Evolutionary conservation across 352 stramenopile genomes (phyloP), one percentile per base, ranked within the genome.

Genomic region (Pythium chondricola): DNA sequence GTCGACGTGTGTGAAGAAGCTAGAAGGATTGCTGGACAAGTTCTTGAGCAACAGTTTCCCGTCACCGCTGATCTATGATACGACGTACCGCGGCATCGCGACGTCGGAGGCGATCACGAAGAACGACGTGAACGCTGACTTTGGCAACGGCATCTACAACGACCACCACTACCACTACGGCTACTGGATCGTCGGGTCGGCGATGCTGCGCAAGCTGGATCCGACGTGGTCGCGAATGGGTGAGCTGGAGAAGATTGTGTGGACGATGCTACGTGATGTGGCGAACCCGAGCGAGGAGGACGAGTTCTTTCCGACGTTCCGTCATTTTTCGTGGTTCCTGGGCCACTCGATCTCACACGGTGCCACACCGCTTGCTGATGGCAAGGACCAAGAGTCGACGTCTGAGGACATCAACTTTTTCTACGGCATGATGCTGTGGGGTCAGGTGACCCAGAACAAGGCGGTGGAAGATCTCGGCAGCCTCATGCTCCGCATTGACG

Each of bases 141-240:
- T 88, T 41, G 80, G 80, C 38, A 91, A 80, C 56, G 67, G 61
- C 11, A 72, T 88, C 14, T 91, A 91, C 65, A 91, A 91, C 52
- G 80, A 91, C 49, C 74, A 91, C 61, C 74, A 91, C 50, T 91
- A 88, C 46, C 80, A 91, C 56, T 91, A 73, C 50, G 80, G 76
- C 8, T 91, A 91, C 58, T 91, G 67, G 53, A 60, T 91, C 30
- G 69, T 61, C 20, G 69, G 67, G 0, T 77, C 74, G 0, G 80
- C 80, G 1, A 88, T 91, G 18, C 29, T 85, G 0, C 73, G 69
- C 43, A 67, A 83, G 27, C 40, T 88, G 2, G 67, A 91, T 48
- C 80, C 76, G 26, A 74, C 54, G 17, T 88, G 74, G 74, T 61
- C 35, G 45, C 59, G 65, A 4, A 74, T 84, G 63, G 42, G 48